A percentile compares a stretch with the other conserved stretches of the same genome.
These are phyloP conservation scores for Grammothele lineata DNA, from an alignment of 768 basidiomycete genomes.

Conservation along the genomic window DNA sequence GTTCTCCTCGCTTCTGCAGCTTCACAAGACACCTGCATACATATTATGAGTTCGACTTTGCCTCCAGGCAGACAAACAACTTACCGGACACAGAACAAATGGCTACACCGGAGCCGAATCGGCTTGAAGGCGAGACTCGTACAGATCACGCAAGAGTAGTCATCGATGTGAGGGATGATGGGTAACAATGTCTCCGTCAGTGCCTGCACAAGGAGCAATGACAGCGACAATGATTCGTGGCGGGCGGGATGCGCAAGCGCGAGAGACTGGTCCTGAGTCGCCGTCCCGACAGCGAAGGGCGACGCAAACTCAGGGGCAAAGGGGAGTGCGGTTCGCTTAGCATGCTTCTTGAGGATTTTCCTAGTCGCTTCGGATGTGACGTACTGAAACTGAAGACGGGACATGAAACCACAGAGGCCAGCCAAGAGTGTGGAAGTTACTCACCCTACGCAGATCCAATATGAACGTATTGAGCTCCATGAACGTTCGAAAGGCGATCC, in stretches of 20 bases:
- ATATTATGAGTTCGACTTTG: slow-evolving; percentile 3
- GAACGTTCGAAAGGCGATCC: slow-evolving; percentile 44
- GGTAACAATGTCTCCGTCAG: slow-evolving; percentile 81
- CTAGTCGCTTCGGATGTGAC: slow-evolving; percentile 88
- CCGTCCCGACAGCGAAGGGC: slow-evolving; percentile 10
- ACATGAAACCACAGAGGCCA: too few species aligned
- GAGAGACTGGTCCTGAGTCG: neutral
- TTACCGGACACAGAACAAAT: slow-evolving; percentile 70
- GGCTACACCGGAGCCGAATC: slow-evolving; percentile 74
- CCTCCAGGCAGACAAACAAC: neutral
- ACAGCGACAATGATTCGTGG: slow-evolving; percentile 35
- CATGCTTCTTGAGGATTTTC: slow-evolving; percentile 93
- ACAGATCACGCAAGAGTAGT: slow-evolving; percentile 88
- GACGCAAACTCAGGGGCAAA: slow-evolving; percentile 37
- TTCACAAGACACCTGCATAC: slow-evolving; percentile 67
- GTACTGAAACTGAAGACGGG: slow-evolving; percentile 72
- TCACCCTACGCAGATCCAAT: slow-evolving; percentile 75
- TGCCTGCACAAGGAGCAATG: slow-evolving; percentile 71
- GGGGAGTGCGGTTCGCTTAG: slow-evolving; percentile 83
- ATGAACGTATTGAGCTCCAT: slow-evolving; percentile 69
- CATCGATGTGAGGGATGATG: slow-evolving; percentile 72
- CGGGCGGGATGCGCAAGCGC: neutral
- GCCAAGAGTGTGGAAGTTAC: slow-evolving; percentile 4
- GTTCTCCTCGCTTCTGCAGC: slow-evolving; percentile 79
- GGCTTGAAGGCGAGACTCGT: slow-evolving; percentile 91